Evolutionary conservation across 371 early-diverging fungal species (phyloP).

Genomic region (Actinomortierella wolfii): DNA sequence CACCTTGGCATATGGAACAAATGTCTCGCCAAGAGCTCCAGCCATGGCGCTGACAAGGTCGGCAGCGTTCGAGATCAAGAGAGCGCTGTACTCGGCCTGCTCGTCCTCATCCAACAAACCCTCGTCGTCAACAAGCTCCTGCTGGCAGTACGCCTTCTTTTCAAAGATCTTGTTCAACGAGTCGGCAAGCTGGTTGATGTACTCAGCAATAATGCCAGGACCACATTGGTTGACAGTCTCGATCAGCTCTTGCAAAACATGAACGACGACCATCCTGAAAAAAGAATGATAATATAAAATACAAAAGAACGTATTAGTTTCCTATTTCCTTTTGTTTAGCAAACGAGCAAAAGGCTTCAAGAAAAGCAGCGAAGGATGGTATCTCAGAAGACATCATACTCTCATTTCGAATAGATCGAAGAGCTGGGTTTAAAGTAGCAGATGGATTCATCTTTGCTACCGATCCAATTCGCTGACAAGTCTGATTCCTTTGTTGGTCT

Average conservation of each 20-base stretch:
- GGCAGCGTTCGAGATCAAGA: slow-evolving; percentile 79
- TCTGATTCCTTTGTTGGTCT: no score
- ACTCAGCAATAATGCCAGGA: slow-evolving; percentile 73
- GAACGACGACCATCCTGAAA: slow-evolving; percentile 72
- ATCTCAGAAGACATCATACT: slow-evolving; percentile 27
- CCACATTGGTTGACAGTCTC: slow-evolving; percentile 76
- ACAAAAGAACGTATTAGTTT: no score
- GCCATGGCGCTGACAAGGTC: slow-evolving; percentile 85
- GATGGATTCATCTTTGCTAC: no score
- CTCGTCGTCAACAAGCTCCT: slow-evolving; percentile 72
- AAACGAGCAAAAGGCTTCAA: no score
- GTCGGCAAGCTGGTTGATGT: slow-evolving; percentile 62
- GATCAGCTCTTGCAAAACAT: slow-evolving; percentile 73
- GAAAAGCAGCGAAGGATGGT: no score
- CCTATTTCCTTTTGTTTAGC: no score
- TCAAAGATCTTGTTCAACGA: slow-evolving; percentile 73
- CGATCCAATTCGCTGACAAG: no score
- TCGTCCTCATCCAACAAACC: slow-evolving; percentile 79
- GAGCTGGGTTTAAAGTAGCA: slow-evolving; percentile 23
- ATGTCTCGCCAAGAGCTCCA: slow-evolving; percentile 72
- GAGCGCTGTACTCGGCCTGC: slow-evolving; percentile 82
- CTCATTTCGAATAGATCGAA: slow-evolving; percentile 37
- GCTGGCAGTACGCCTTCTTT: slow-evolving; percentile 84
- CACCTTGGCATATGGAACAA: slow-evolving; percentile 71
- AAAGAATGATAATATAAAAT: slow-evolving; percentile 1